Conservation (phyloP, 192 early-diverging fungal species). For the Podila epicladia region DNA sequence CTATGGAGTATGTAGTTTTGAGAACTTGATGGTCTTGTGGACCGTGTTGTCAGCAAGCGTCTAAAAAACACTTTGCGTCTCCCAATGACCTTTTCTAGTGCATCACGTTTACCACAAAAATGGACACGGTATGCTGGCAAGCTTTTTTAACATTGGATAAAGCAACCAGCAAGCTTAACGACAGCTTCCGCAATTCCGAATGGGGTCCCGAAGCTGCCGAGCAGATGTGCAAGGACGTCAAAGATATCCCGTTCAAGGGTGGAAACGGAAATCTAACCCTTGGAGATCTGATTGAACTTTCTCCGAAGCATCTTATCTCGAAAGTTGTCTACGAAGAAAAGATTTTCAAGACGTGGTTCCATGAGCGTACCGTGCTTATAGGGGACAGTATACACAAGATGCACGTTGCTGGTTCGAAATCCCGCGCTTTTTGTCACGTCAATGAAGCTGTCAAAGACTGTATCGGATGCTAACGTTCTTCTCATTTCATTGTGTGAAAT, state of each 20-base stretch:
- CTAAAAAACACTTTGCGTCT: not conserved
- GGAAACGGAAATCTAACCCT: not conserved
- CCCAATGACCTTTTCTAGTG: slow-evolving; percentile 1
- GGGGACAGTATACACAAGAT: slow-evolving; percentile 1
- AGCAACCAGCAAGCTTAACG: not conserved
- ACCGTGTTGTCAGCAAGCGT: no score
- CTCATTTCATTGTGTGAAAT: no score
- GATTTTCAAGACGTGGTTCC: slow-evolving; percentile 14
- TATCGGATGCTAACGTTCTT: no score
- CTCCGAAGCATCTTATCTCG: slow-evolving; percentile 6
- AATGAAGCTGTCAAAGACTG: no score
- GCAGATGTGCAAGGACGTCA: slow-evolving; percentile 8
- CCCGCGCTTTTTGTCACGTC: no score
- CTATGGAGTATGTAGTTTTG: not conserved
- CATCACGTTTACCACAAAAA: slow-evolving; percentile 2
- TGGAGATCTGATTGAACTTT: slow-evolving; percentile 5
- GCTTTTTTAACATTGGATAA: not conserved
- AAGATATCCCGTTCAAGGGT: not conserved
- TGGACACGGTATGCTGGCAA: slow-evolving; percentile 9
- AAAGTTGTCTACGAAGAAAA: slow-evolving; percentile 23
- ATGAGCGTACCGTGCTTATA: slow-evolving; percentile 2
- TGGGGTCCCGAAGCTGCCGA: slow-evolving; percentile 11
- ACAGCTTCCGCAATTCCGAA: not conserved
- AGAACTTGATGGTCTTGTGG: no score
- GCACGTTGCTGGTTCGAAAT: not conserved